Conservation (phyloP, 495 filamentous ascomycete species). For the Neohortaea acidophila region DNA sequence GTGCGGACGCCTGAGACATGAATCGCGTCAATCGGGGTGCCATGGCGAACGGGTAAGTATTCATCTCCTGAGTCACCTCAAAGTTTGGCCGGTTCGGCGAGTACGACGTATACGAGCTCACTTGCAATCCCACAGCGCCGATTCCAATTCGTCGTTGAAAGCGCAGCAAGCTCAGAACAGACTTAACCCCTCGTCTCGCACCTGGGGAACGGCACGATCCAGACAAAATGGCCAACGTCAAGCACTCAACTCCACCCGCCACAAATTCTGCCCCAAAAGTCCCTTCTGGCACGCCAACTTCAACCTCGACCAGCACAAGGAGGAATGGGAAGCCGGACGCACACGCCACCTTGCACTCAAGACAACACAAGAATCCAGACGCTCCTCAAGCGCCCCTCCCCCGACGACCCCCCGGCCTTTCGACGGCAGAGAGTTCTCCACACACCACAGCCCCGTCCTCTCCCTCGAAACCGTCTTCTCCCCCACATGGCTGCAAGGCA, state of each 20-base stretch:
- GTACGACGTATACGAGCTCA: too few relatives aligned
- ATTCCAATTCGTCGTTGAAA: too few relatives aligned
- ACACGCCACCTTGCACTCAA: not conserved
- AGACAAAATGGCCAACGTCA: not conserved
- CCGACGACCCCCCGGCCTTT: slow-evolving; percentile 1
- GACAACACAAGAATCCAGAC: too few relatives aligned
- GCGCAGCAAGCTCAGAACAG: too few relatives aligned
- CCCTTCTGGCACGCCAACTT: slow-evolving; percentile 10
- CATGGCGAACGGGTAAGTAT: too few relatives aligned
- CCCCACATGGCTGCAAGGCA: not conserved
- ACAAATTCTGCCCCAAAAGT: slow-evolving; percentile 8
- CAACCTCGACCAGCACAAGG: slow-evolving; percentile 4
- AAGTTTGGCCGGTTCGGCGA: too few relatives aligned
- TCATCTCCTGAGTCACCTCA: too few relatives aligned
- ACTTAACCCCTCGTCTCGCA: not conserved
- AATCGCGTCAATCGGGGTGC: too few relatives aligned
- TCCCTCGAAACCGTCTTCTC: slow-evolving; percentile 8
- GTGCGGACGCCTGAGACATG: too few relatives aligned
- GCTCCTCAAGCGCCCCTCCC: not conserved
- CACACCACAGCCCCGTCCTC: slow-evolving; percentile 8
- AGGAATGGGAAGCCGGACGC: slow-evolving; percentile 5
- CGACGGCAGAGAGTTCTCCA: slow-evolving; percentile 3
- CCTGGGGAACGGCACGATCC: not conserved
- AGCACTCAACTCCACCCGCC: slow-evolving; percentile 3
- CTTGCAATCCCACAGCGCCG: too few relatives aligned